phyloP scores from a whole-genome alignment of 192 early-diverging fungal genomes.

The Geranomyces variabilis region DNA sequence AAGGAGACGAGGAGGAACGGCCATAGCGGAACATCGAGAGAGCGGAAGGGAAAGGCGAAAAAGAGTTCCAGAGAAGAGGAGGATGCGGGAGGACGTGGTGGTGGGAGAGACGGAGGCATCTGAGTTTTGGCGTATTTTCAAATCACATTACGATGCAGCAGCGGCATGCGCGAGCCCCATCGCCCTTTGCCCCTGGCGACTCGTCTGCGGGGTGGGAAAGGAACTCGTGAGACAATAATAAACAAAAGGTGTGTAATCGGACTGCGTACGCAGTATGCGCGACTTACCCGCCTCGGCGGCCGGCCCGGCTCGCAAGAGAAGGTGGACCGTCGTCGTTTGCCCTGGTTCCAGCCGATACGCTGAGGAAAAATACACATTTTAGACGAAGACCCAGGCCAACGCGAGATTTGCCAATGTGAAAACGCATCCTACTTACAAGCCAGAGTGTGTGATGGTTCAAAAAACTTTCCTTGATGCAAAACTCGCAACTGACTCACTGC shows the following conservation, averaged over 20 bases:
- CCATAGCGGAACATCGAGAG: too few species aligned
- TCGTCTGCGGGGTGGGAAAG: not conserved
- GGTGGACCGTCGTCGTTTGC: conserved; percentile 48
- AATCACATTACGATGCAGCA: conserved; percentile 14
- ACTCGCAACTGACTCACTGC: conserved; percentile 34
- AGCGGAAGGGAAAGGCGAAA: conserved; percentile 1
- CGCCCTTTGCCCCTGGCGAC: not conserved
- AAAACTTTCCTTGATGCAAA: conserved; percentile 48
- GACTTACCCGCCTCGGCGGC: conserved; percentile 23
- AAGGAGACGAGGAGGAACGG: too few species aligned
- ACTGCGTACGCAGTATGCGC: not conserved
- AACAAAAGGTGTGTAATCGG: not conserved
- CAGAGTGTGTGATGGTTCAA: conserved; percentile 37
- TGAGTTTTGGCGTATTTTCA: not conserved
- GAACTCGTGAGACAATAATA: not conserved
- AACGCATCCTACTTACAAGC: conserved; percentile 17
- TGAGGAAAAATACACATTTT: conserved; percentile 4
- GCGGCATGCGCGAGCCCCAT: conserved; percentile 5
- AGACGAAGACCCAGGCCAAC: not conserved
- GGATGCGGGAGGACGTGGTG: not conserved
- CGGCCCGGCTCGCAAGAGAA: conserved; percentile 41
- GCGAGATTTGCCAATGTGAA: too few species aligned
- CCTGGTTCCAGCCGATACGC: conserved; percentile 38
- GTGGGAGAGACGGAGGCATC: not conserved
- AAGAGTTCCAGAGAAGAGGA: not conserved